A percentile compares a stretch with the other conserved stretches of the same genome.
phyloP scores from a whole-genome alignment of 768 basidiomycete species.

The Phaffia australis region DNA sequence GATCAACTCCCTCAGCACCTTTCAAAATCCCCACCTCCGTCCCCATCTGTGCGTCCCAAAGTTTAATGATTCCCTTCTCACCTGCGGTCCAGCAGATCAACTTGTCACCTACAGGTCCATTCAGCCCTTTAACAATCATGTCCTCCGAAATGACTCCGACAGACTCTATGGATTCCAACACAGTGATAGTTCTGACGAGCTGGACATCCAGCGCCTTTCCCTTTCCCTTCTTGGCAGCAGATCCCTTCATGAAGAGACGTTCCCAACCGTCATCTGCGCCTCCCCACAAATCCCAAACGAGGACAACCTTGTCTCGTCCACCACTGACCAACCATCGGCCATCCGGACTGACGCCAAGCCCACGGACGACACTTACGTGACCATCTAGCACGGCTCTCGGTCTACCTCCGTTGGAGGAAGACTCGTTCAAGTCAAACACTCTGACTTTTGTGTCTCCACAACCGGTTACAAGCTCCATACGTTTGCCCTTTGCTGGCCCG shows the following conservation, averaged over 20 bases:
- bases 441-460: constrained; percentile 85
- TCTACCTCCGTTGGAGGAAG: constrained; percentile 46
- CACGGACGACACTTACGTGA: constrained; percentile 87
- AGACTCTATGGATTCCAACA: constrained; percentile 72
- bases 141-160: constrained; percentile 57
- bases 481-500: constrained; percentile 31
- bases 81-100: constrained; percentile 80
- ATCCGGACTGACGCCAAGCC: constrained; percentile 70
- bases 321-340: constrained; percentile 84
- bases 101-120: constrained; percentile 30
- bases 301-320: constrained; percentile 81
- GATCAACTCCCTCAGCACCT: constrained; percentile 40
- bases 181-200: constrained; percentile 65
- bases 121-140: constrained; percentile 45
- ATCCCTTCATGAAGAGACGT: constrained; percentile 41
- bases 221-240: constrained; percentile 39
- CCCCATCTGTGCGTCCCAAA: constrained; percentile 71
- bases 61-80: constrained; percentile 68
- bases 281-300: constrained; percentile 73
- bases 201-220: constrained; percentile 36
- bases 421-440: constrained; percentile 73
- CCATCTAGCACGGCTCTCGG: constrained; percentile 77
- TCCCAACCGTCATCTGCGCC: constrained; percentile 32
- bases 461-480: constrained; percentile 75
- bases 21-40: constrained; percentile 50